Evolutionary conservation across 208 protist genomes (phyloP).

Genomic region (Trypanosoma conorhini): DNA sequence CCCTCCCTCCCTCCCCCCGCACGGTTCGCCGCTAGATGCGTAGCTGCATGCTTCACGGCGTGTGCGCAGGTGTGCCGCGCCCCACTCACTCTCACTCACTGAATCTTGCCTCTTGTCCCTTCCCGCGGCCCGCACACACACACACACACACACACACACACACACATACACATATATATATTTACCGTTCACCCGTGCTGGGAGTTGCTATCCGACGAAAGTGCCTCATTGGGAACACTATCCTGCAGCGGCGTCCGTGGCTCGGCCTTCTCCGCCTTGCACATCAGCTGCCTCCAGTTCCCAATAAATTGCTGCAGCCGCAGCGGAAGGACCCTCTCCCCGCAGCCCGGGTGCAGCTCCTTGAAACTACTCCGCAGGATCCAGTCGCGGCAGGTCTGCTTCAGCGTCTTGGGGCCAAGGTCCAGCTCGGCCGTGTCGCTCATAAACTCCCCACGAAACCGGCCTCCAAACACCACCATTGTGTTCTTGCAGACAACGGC

Average conservation of each 20-base stretch:
- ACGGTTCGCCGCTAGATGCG: neutral
- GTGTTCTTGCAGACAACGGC: conserved; percentile 84
- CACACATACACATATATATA: too few relatives aligned
- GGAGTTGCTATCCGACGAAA: conserved; percentile 32
- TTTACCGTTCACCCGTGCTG: conserved; percentile 21
- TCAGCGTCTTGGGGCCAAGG: conserved; percentile 54
- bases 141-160: too few relatives aligned
- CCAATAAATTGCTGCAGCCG: conserved; percentile 33
- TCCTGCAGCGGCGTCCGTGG: conserved; percentile 13
- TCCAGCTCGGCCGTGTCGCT: conserved; percentile 79
- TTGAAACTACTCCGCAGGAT: conserved; percentile 30
- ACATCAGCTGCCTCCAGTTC: conserved; percentile 18
- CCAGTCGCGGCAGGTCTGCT: conserved; percentile 65
- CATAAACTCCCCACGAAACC: conserved; percentile 86
- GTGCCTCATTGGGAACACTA: conserved; percentile 17
- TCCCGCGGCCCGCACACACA: neutral
- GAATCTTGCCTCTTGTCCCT: neutral
- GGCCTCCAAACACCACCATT: conserved; percentile 90
- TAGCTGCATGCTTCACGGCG: too few relatives aligned
- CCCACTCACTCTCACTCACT: neutral
- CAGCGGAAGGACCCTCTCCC: conserved; percentile 40
- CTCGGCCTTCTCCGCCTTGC: conserved; percentile 11
- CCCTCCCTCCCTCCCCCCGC: neutral
- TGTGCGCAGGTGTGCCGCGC: neutral
- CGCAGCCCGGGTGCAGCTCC: conserved; percentile 28